Conservation (phyloP, 257 asterid genomes). For the Solanum pimpinellifolium region DNA sequence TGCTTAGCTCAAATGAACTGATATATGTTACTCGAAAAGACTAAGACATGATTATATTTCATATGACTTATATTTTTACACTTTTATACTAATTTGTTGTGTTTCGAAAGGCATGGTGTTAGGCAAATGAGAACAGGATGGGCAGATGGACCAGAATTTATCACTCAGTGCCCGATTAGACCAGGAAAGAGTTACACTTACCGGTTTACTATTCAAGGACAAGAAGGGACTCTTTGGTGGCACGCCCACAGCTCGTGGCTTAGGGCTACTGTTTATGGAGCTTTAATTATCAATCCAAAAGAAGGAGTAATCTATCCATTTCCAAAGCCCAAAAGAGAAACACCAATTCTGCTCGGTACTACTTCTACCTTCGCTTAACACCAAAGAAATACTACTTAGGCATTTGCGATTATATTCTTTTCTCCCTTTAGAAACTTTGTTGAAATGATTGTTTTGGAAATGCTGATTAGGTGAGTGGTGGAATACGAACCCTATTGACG, state of each 20-base stretch:
- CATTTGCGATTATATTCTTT: background rate
- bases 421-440: background rate
- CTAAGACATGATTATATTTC: too few species aligned
- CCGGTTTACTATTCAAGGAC: conserved; percentile 63
- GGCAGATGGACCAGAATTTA: conserved; percentile 88
- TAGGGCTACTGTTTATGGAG: conserved; percentile 86
- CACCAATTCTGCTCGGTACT: conserved; percentile 65
- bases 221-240: conserved; percentile 95
- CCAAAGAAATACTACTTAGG: background rate
- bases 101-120: conserved; percentile 55
- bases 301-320: conserved; percentile 64
- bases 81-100: too few species aligned
- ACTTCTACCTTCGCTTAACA: background rate
- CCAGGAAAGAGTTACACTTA: conserved; percentile 74
- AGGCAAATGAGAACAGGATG: conserved; percentile 69
- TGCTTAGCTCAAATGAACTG: background rate
- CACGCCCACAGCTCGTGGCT: conserved; percentile 98
- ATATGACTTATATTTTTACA: too few species aligned
- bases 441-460: background rate
- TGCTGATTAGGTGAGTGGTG: conserved; percentile 85
- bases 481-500: conserved; percentile 76
- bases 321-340: conserved; percentile 58
- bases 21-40: background rate
- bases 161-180: conserved; percentile 81
- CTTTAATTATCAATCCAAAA: conserved; percentile 54